These are phyloP conservation scores for Candida saitoana DNA, from an alignment of 805 yeast species.

Conservation along the genomic window DNA sequence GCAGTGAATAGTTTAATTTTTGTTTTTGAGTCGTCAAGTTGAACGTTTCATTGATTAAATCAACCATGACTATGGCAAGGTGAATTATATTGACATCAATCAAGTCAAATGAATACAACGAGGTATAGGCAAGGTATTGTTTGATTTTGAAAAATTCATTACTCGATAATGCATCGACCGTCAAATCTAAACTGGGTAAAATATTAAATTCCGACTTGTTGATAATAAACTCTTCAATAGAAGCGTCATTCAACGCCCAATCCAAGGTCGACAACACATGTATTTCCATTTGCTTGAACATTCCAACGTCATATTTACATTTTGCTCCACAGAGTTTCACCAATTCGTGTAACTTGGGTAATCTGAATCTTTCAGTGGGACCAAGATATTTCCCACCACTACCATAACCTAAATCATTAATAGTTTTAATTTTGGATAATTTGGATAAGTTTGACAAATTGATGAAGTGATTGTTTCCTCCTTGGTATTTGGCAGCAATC, in stretches of 20 bases:
- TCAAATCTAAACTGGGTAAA: conserved; percentile 3
- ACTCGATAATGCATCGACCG: conserved; percentile 1
- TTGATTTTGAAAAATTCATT: conserved; percentile 44
- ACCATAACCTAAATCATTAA: conserved; percentile 39
- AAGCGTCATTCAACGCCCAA: conserved; percentile 68
- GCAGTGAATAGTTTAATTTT: conserved; percentile 18
- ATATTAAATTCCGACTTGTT: conserved; percentile 33
- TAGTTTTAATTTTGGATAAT: conserved; percentile 19
- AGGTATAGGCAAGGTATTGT: conserved; percentile 45
- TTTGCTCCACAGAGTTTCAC: conserved; percentile 65
- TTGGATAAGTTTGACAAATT: conserved; percentile 31
- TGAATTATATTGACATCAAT: conserved; percentile 30
- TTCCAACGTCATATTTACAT: conserved; percentile 45
- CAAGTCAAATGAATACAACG: conserved; percentile 46
- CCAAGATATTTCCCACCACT: conserved; percentile 59
- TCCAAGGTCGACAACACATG: conserved; percentile 43
- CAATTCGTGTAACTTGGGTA: conserved; percentile 70
- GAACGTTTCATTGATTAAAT: conserved; percentile 29
- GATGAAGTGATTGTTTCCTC: conserved; percentile 67
- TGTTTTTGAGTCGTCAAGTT: conserved; percentile 16
- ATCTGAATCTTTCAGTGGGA: conserved; percentile 69
- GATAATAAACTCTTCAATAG: conserved; percentile 36
- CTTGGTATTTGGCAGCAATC: conserved; percentile 84
- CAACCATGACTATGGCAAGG: conserved; percentile 28
- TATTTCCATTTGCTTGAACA: conserved; percentile 62